Evolutionary conservation across 352 stramenopile genomes (phyloP), one percentile per base, ranked within the genome.

Genomic region (Pythium dissimile): DNA sequence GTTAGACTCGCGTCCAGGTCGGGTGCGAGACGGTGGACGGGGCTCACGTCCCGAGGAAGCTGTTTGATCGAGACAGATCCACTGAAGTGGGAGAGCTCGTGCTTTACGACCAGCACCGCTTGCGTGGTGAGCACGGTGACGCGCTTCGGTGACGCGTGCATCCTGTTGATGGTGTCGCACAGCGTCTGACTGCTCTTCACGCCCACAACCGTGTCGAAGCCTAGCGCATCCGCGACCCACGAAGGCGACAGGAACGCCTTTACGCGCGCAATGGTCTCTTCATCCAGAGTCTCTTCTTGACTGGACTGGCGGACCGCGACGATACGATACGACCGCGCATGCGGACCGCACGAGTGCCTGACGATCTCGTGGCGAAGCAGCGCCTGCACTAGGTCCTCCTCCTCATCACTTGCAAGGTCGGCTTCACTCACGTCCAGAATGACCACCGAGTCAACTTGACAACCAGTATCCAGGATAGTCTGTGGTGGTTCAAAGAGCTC

Each of bases 361-460:
- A 59, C 37, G 13, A 65, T 15, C 31, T 30, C n/a, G 9, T 49
- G 10, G 0, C 57, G 38, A 6, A 59, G 44, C 1, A 54, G 26
- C 2, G 34, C 13, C 9, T 44, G 30, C 15, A 46, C 28, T 3
- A 54, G 6, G 5, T 23, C 24, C 13, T 52, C 32, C 20, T 18
- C 31, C 16, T 5, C 3, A 47, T 18, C 24, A 5, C 18, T 7
- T 21, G n/a, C 39, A 1, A 41, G 28, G 11, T 57, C 56, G 0
- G 23, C n/a, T 18, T 44, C 50, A 11, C 38, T 21, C 8, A 66
- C 43, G 26, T 56, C 43, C 0, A 60, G 35, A 15, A 66, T 44
- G 2, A 60, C 27, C 20, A 66, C 7, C 1, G 23, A n/a, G 21
- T 51, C 49, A 24, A 2, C n/a, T 13, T 1, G 15, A 8, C 4